Evolutionary conservation across 345 rosid species (phyloP).

Genomic region (Mangifera indica): DNA sequence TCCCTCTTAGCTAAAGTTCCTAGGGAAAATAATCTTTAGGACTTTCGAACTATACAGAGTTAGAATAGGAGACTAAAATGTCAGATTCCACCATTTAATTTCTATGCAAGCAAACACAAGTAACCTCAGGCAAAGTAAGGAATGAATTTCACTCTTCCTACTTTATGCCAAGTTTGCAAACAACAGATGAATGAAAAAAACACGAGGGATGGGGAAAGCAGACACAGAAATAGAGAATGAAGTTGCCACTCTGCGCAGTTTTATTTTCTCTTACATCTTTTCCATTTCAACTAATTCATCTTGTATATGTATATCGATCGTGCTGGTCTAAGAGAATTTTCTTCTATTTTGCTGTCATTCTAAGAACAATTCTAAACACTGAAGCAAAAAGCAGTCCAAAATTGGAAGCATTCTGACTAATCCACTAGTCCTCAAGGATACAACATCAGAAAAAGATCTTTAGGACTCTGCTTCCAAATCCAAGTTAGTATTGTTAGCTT

Average conservation of each 20-base stretch:
- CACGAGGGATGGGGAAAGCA: no score
- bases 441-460: constrained; percentile 18
- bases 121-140: not conserved
- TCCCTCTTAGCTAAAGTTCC: no score
- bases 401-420: constrained; percentile 25
- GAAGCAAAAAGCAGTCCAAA: constrained; percentile 32
- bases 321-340: constrained; percentile 15
- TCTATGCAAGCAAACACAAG: not conserved
- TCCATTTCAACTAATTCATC: constrained; percentile 27
- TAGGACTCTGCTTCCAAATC: constrained; percentile 23
- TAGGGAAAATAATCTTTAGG: no score
- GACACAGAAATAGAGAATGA: constrained; percentile 35
- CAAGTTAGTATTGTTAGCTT: constrained; percentile 34
- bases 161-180: not conserved
- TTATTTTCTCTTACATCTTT: not conserved
- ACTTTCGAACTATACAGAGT: not conserved
- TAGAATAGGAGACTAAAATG: not conserved
- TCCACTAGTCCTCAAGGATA: constrained; percentile 20
- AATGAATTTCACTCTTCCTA: no score
- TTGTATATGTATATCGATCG: constrained; percentile 24
- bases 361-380: constrained; percentile 21
- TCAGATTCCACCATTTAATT: not conserved
- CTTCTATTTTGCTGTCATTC: constrained; percentile 20
- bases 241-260: constrained; percentile 20
- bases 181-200: not conserved